phyloP scores from a whole-genome alignment of 345 rosid species.

The Eucalyptus urophylla region DNA sequence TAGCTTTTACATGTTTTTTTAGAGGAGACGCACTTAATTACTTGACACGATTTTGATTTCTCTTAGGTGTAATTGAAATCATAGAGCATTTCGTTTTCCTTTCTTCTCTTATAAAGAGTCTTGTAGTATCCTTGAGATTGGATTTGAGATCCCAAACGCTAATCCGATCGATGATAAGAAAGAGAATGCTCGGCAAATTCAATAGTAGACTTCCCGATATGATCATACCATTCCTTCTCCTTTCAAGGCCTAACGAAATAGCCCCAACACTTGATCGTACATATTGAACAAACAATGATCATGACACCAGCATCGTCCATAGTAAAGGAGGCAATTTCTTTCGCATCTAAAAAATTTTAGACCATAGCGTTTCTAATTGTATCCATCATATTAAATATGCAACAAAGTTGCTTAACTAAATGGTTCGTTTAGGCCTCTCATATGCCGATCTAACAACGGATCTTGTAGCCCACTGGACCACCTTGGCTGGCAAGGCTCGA shows the following conservation, averaged over 20 bases:
- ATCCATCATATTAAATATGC: not conserved
- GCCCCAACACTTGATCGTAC: not conserved
- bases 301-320: not conserved
- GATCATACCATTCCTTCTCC: not conserved
- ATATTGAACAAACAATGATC: not conserved
- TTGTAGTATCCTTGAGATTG: not conserved
- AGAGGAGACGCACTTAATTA: not conserved
- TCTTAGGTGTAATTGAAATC: not conserved
- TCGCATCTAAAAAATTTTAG: no score
- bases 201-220: not conserved
- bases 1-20: rapidly evolving
- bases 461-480: not conserved
- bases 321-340: not conserved
- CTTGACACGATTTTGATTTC: not conserved
- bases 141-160: not conserved
- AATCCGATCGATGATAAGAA: not conserved
- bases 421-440: not conserved
- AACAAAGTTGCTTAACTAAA: not conserved
- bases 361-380: not conserved
- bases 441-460: not conserved
- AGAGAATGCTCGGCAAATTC: not conserved
- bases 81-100: not conserved
- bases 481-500: not conserved
- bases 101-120: not conserved
- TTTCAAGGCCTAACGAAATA: not conserved